These are phyloP conservation scores for Camellia lanceoleosa DNA, from an alignment of 148 eudicot genomes.

Conservation along the genomic window DNA sequence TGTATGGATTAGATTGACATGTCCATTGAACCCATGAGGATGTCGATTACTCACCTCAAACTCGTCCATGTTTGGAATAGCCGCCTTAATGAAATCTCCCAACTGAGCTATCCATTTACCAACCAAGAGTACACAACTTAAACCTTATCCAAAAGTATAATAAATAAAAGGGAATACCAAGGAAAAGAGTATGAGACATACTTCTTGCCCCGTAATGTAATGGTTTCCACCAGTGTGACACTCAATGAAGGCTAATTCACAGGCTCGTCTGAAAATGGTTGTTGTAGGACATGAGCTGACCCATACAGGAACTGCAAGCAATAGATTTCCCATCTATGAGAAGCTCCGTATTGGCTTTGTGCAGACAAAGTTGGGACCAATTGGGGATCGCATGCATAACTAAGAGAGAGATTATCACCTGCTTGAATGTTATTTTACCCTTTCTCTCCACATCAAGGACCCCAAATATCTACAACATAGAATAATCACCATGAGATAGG, in stretches of 20 bases:
- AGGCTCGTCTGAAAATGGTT: constrained; percentile 51
- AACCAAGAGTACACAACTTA: not conserved
- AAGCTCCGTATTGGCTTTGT: not conserved
- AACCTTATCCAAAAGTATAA: not conserved
- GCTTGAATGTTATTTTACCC: constrained; percentile 16
- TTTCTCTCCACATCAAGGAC: constrained; percentile 9
- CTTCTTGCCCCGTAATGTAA: constrained; percentile 44
- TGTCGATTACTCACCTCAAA: constrained; percentile 40
- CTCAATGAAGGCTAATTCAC: constrained; percentile 45
- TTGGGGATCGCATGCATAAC: not conserved
- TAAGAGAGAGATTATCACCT: not conserved
- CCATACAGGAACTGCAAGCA: constrained; percentile 51
- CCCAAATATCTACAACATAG: constrained; percentile 13
- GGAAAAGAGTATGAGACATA: constrained; percentile 21
- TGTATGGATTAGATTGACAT: not conserved
- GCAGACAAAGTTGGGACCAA: not conserved
- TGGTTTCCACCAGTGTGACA: constrained; percentile 26
- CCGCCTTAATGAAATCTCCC: constrained; percentile 25
- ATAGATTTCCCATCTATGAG: constrained; percentile 6
- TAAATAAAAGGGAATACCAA: not conserved
- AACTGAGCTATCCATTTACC: constrained; percentile 30
- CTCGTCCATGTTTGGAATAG: constrained; percentile 35
- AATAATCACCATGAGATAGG: not conserved
- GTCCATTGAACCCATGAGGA: not conserved
- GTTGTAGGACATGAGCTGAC: constrained; percentile 50